A percentile compares a stretch with the other conserved stretches of the same genome.
phyloP scores from a whole-genome alignment of 1,139 yeast species.

The Zygosaccharomyces pseudobailii region DNA sequence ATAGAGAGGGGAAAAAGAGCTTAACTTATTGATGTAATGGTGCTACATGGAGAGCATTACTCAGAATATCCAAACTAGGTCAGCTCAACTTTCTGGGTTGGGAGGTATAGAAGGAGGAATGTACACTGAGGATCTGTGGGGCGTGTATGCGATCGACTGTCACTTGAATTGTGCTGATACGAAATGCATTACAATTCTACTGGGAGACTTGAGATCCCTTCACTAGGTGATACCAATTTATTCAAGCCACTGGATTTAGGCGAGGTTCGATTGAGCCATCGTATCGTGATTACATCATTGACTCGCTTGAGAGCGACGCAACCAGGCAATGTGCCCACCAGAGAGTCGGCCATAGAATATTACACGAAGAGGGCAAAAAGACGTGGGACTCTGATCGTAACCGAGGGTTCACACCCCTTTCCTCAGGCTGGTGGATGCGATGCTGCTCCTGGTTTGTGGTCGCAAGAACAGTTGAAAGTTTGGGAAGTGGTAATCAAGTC shows the following conservation, averaged over 20 bases:
- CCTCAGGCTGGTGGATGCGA: conserved; percentile 37
- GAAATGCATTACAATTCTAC: background rate
- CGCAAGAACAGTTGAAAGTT: conserved; percentile 38
- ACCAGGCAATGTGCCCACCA: conserved; percentile 39
- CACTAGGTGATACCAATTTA: conserved; percentile 36
- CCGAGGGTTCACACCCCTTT: conserved; percentile 43
- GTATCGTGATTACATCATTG: conserved; percentile 46
- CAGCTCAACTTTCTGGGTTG: background rate
- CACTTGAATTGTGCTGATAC: background rate
- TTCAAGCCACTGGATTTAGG: conserved; percentile 47
- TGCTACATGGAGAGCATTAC: no score
- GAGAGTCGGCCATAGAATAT: conserved; percentile 38
- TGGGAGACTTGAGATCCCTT: conserved; percentile 19
- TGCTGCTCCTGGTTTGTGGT: conserved; percentile 38
- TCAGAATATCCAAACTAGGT: no score
- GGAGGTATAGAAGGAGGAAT: background rate
- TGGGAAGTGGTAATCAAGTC: conserved; percentile 37
- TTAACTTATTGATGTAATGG: no score
- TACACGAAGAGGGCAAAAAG: conserved; percentile 49
- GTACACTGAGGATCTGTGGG: no score
- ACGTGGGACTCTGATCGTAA: conserved; percentile 46
- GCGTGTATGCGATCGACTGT: no score
- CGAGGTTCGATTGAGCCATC: conserved; percentile 31
- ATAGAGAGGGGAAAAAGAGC: no score
- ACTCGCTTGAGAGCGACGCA: conserved; percentile 43